Base-by-base conservation (phyloP, 176 grass and related monocot genomes). In the Cenchrus purpureus region DNA sequence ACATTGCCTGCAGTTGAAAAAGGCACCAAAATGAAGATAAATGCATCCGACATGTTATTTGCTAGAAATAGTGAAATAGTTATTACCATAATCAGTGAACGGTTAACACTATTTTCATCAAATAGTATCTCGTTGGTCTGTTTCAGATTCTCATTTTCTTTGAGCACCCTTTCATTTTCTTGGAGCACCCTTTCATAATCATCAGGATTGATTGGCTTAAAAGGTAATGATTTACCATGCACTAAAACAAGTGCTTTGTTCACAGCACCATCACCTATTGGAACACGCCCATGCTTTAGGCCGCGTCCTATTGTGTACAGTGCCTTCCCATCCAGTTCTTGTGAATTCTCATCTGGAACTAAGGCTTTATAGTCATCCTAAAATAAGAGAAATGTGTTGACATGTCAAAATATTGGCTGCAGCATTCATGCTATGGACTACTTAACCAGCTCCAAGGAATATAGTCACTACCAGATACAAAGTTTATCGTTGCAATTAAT, bases 341-440 rank as follows among this genome's bases (percentile, higher is more conserved):
- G 13, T 16, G 50, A 74, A 74, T 74, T 55, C 71, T 74, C 71
- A 55, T 55, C 71, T 55, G 28, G 4, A 54, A 13, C 71, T 74
- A 16, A 16, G 0, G 6, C 71, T 55, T 10, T 74, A 14, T 34
- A 72, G 46, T 72, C 45, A 49, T 72, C 45, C 69, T 72, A 50
- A 50, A 50, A 72, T 50, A 42, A 72, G 45, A 4, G 34, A 1
- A 31, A 65, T 14, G 13, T 65, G 6, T 31, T 32, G 62, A 6
- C 62, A 61, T 65, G 0, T 31, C 1, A 32, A 20, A 34, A 34
- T 34, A 34, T 34, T 34, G 34, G 34, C 34, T 34, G 34, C 34
- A 34, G 34, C 34, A 34, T 34, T 34, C 34, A 34, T 34, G 34
- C 34, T 34, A 34, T 34, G 34, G 34, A 34, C 34, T 34, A 34